These are phyloP conservation scores for Ambrosiella beaveri DNA, from an alignment of 2,329 filamentous ascomycete genomes.

Conservation along the genomic window DNA sequence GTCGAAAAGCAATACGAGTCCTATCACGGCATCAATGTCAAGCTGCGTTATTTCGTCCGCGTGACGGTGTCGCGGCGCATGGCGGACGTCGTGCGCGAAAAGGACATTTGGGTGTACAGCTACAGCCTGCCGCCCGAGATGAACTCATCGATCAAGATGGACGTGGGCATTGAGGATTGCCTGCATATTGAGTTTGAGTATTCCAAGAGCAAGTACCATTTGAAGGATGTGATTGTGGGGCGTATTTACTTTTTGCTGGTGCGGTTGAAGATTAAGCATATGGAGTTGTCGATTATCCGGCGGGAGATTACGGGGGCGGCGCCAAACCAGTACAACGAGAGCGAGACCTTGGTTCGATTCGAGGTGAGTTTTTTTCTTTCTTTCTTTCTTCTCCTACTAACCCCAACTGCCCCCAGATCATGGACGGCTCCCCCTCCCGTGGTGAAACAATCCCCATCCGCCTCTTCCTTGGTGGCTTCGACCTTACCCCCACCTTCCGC, in stretches of 20 bases:
- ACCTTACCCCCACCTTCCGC: constrained; percentile 92
- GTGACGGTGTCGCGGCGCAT: constrained; percentile 93
- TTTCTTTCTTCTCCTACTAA: background rate
- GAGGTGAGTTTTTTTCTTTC: constrained; percentile 38
- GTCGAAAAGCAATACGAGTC: constrained; percentile 99
- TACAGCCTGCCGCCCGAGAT: constrained; percentile 97
- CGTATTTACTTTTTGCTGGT: constrained; percentile 97
- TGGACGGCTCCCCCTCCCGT: constrained; percentile 96
- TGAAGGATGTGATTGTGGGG: constrained; percentile 97
- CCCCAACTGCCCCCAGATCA: constrained; percentile 44
- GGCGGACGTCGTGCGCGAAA: constrained; percentile 95
- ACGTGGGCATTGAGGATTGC: constrained; percentile 97
- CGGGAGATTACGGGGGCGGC: constrained; percentile 91
- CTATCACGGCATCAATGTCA: constrained; percentile 99
- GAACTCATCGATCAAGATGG: constrained; percentile 99
- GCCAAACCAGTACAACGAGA: constrained; percentile 98
- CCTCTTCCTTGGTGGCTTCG: constrained; percentile 92
- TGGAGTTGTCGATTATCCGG: constrained; percentile 96
- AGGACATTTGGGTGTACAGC: constrained; percentile 98
- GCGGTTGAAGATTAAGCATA: constrained; percentile 97
- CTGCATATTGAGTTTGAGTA: constrained; percentile 99
- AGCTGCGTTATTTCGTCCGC: constrained; percentile 93
- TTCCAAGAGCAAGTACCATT: constrained; percentile 96
- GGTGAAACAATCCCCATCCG: constrained; percentile 91
- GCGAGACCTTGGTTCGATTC: constrained; percentile 90